A percentile compares a stretch with the other conserved stretches of the same genome.
Evolutionary conservation across 192 early-diverging fungal species (phyloP).

Genomic region (Mortierella alpina): DNA sequence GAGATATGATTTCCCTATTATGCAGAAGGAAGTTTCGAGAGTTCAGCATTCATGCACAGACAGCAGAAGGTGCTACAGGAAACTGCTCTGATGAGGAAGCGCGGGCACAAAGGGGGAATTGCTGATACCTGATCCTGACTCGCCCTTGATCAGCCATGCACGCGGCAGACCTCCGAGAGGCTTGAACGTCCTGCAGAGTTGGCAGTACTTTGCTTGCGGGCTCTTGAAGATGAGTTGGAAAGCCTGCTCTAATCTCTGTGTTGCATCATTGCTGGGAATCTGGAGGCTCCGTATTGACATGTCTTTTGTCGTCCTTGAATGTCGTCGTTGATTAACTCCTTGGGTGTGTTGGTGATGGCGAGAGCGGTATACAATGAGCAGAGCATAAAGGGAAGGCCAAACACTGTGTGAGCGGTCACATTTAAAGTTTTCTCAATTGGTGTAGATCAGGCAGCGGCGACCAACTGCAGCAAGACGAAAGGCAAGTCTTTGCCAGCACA

Average conservation of each 20-base stretch:
- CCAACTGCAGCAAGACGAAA: no score
- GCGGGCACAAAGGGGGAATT: neutral
- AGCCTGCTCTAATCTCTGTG: slow-evolving; percentile 35
- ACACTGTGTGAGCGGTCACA: neutral
- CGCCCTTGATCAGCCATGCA: slow-evolving; percentile 47
- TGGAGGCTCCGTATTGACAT: slow-evolving; percentile 12
- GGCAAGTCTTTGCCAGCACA: neutral
- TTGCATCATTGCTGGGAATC: slow-evolving; percentile 31
- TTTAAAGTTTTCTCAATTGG: no score
- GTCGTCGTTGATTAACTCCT: neutral
- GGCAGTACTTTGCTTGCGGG: slow-evolving; percentile 8
- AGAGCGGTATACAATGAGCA: neutral
- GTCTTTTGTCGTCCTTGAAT: neutral
- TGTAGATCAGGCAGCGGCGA: no score
- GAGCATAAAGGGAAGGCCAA: neutral
- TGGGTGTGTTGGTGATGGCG: neutral
- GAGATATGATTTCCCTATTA: slow-evolving; percentile 29
- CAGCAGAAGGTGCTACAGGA: neutral
- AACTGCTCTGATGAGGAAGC: neutral
- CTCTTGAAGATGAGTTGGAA: slow-evolving; percentile 42
- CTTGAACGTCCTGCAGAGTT: slow-evolving; percentile 19
- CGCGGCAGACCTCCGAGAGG: slow-evolving; percentile 31
- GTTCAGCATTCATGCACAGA: neutral
- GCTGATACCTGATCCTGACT: slow-evolving; percentile 34
- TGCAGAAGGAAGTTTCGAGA: no score